Evolutionary conservation across 352 stramenopile genomes (phyloP).

Genomic region (Lagenidium sp.): DNA sequence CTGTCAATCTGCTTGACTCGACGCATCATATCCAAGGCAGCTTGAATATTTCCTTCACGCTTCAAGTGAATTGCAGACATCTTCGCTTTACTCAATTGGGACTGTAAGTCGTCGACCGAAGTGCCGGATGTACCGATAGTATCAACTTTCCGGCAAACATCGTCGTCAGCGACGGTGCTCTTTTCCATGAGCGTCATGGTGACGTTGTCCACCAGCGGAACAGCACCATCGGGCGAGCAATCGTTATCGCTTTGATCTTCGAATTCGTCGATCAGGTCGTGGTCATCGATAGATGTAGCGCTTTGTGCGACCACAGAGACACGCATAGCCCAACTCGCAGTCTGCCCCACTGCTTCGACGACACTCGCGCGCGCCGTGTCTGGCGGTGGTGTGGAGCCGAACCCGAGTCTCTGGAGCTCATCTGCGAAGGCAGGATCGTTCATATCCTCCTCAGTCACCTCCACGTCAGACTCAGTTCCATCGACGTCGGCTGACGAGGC

Average conservation of each 20-base stretch:
- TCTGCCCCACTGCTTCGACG: no score
- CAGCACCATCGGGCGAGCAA: neutral
- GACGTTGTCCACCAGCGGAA: neutral
- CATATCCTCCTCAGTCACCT: slow-evolving; percentile 54
- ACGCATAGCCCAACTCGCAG: no score
- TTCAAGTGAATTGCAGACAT: slow-evolving; percentile 41
- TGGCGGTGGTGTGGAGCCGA: slow-evolving; percentile 5
- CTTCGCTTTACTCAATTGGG: slow-evolving; percentile 37
- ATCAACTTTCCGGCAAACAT: no score
- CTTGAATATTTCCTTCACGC: slow-evolving; percentile 38
- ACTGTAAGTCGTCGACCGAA: slow-evolving; percentile 22
- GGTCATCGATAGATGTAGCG: slow-evolving; percentile 37
- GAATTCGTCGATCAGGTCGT: slow-evolving; percentile 63
- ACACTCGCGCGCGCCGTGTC: no score
- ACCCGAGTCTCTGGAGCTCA: slow-evolving; percentile 32
- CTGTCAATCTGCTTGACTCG: slow-evolving; percentile 65
- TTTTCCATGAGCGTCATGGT: neutral
- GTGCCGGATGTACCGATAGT: no score
- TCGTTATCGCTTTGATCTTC: slow-evolving; percentile 29
- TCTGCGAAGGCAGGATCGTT: slow-evolving; percentile 37
- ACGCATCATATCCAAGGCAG: slow-evolving; percentile 51
- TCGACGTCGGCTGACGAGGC: no score
- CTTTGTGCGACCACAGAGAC: no score
- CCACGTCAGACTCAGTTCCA: slow-evolving; percentile 23
- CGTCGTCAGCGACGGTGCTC: no score